phyloP scores from a whole-genome alignment of 495 filamentous ascomycete species.

The Arthonia radiata region DNA sequence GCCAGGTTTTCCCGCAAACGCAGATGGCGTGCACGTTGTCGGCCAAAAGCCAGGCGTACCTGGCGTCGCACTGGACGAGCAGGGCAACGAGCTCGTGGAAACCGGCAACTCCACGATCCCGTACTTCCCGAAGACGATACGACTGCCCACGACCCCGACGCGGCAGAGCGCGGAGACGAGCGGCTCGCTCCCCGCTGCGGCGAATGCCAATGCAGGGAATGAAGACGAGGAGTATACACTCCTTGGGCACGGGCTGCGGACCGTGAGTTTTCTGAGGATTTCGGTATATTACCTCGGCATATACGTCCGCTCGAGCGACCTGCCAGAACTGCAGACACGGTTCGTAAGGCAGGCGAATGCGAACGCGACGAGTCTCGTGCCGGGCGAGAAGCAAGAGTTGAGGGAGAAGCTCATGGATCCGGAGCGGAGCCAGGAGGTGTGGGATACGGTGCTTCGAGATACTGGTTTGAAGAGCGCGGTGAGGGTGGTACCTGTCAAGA shows the following conservation, averaged over 20 bases:
- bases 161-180: constrained; percentile 7
- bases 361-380: constrained; percentile 53
- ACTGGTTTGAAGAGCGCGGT: constrained; percentile 38
- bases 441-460: constrained; percentile 42
- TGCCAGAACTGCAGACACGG: constrained; percentile 29
- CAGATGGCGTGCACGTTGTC: too few species aligned
- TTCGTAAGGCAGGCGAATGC: constrained; percentile 22
- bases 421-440: constrained; percentile 37
- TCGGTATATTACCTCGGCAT: constrained; percentile 87
- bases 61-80: constrained; percentile 20
- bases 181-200: constrained; percentile 11
- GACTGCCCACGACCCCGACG: constrained; percentile 23
- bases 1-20: too few species aligned
- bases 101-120: constrained; percentile 72
- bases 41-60: constrained; percentile 17
- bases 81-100: constrained; percentile 36
- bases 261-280: constrained; percentile 70
- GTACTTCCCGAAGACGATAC: constrained; percentile 50
- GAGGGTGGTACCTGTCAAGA: constrained; percentile 58
- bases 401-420: constrained; percentile 42
- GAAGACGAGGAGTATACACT: constrained; percentile 58
- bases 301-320: constrained; percentile 61
- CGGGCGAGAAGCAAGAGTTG: constrained; percentile 47
- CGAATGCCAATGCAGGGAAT: constrained; percentile 10
- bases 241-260: constrained; percentile 65